Evolutionary conservation across 2,329 filamentous ascomycete genomes (phyloP), one percentile per base, ranked within the genome.

Genomic region (Xylaria sp.): DNA sequence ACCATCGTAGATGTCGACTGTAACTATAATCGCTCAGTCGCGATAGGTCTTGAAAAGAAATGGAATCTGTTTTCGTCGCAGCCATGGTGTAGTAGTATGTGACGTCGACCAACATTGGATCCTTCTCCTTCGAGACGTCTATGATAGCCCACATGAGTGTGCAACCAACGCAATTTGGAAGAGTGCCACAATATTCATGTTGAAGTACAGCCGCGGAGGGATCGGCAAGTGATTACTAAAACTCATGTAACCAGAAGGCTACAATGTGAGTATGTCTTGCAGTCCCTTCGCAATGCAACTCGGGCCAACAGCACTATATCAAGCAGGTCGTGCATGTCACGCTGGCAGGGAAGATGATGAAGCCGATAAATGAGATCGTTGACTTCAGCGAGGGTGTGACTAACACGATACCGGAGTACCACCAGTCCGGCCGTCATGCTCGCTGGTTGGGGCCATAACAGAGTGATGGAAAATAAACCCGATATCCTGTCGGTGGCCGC

Each of bases 191-290:
- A 66, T 62, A 39, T 37, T 65, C 28, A 28, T 48, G 51, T 55
- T 63, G 37, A 50, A 62, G 54, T 41, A 57, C 52, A 63, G 67
- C 63, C 51, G 62, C 65, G 64, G 58, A 70, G 57, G 31, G 69
- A 70, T 72, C 67, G 62, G 59, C 68, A 65, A 54, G 15, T n/a
- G 65, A 72, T 71, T 71, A 72, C 70, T 72, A 72, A 72, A 70
- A 54, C 23, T 59, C 62, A 70, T 72, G 69, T 67, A 67, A 70
- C 67, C 58, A 31, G 34, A 61, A 60, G 50, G 50, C 46, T 58
- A 44, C 56, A 10, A 52, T 48, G 15, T 52, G 41, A 44, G 55
- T 56, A 39, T 55, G 46, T 46, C 28, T 67, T 39, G 23, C 34
- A 15, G 50, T 44, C 50, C 41, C 44, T 57, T 28, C 46, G 13